phyloP scores from a whole-genome alignment of 345 rosid genomes.

The Barbarea vulgaris region DNA sequence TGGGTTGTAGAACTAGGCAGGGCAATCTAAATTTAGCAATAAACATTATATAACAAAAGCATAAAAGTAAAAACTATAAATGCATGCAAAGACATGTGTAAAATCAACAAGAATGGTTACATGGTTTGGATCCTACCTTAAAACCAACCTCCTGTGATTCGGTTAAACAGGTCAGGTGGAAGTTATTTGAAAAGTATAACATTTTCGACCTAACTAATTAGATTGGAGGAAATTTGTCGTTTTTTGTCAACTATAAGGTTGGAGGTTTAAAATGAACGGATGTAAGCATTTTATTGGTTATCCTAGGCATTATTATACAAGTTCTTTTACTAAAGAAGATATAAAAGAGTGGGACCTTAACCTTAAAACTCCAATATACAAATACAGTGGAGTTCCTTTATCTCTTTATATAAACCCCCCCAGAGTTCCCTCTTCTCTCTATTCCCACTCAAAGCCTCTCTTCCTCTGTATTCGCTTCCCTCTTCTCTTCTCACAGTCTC shows the following conservation, averaged over 20 bases:
- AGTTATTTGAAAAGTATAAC: slow-evolving; percentile 21
- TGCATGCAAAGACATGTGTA: neutral
- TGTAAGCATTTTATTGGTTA: slow-evolving; percentile 19
- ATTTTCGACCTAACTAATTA: slow-evolving; percentile 27
- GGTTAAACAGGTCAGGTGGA: slow-evolving; percentile 25
- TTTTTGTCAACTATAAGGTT: slow-evolving; percentile 15
- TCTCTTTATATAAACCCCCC: slow-evolving; percentile 37
- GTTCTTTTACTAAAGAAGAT: slow-evolving; percentile 1
- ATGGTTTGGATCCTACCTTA: neutral
- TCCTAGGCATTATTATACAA: neutral
- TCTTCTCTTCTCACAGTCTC: slow-evolving; percentile 21
- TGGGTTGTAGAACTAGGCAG: neutral
- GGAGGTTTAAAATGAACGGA: neutral
- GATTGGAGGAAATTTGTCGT: neutral
- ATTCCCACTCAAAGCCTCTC: slow-evolving; percentile 23
- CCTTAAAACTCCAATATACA: slow-evolving; percentile 29
- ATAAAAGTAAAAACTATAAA: neutral
- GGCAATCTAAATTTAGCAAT: neutral
- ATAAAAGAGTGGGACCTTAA: slow-evolving; percentile 30
- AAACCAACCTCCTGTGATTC: slow-evolving; percentile 13
- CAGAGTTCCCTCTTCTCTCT: slow-evolving; percentile 8
- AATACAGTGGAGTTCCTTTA: slow-evolving; percentile 9
- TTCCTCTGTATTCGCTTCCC: slow-evolving; percentile 10
- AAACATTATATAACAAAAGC: neutral
- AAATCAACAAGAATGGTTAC: slow-evolving; percentile 13